Conservation (phyloP, 768 basidiomycete species). For the Termitomyces sp. region DNA sequence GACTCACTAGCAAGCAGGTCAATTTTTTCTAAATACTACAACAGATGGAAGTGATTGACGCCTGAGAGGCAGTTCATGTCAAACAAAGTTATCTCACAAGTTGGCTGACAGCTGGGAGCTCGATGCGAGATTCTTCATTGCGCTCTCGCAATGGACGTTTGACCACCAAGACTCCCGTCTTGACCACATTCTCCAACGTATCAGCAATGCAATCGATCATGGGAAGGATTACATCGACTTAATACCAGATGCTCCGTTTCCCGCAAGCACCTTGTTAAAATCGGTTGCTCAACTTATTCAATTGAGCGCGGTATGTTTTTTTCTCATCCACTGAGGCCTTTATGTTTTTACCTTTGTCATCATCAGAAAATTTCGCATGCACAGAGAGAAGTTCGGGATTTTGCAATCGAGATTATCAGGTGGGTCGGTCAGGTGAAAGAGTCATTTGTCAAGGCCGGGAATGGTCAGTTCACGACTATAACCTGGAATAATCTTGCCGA, state of each 20-base stretch:
- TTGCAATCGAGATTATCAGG: constrained; percentile 9
- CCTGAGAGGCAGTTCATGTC: no score
- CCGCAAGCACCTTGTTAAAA: constrained; percentile 9
- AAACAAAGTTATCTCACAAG: no score
- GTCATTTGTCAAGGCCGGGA: constrained; percentile 1
- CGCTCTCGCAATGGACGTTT: neutral
- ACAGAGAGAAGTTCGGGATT: constrained; percentile 1
- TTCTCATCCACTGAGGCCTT: neutral
- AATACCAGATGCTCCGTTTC: constrained; percentile 16
- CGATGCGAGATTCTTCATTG: constrained; percentile 7
- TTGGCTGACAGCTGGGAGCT: constrained; percentile 9
- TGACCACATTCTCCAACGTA: neutral
- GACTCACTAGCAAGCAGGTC: no score
- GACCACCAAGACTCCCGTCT: no score
- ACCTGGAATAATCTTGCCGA: constrained; percentile 13
- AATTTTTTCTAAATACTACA: no score
- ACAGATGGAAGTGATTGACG: no score
- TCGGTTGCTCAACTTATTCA: constrained; percentile 12
- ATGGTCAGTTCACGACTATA: constrained; percentile 8
- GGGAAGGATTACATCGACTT: constrained; percentile 2
- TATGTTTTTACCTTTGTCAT: neutral
- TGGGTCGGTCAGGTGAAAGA: constrained; percentile 12
- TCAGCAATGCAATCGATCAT: neutral
- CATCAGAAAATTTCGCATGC: no score
- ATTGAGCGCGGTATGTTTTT: constrained; percentile 12